Evolutionary conservation across 2,329 filamentous ascomycete genomes (phyloP).

Genomic region (Colletotrichum euphorbiae): DNA sequence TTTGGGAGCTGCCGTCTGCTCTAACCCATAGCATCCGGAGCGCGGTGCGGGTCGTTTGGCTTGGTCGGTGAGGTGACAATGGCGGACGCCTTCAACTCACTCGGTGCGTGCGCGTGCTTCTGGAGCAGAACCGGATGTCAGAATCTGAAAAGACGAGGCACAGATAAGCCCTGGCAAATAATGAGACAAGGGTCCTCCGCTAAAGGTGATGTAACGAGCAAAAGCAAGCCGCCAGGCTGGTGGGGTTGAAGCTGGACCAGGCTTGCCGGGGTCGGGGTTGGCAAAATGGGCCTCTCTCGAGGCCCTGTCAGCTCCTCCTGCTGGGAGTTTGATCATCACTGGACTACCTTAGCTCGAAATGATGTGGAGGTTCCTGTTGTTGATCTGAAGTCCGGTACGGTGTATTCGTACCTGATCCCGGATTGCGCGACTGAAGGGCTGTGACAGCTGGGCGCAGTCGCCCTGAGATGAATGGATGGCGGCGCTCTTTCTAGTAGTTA

Average conservation of each 20-base stretch:
- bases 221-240: conserved; percentile 33
- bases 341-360: conserved; percentile 33
- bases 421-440: conserved; percentile 21
- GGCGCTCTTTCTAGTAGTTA: conserved; percentile 24
- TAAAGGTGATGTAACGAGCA: conserved; percentile 35
- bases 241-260: conserved; percentile 27
- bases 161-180: conserved; percentile 31
- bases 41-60: conserved; percentile 9
- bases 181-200: conserved; percentile 36
- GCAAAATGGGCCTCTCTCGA: conserved; percentile 20
- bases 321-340: conserved; percentile 34
- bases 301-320: conserved; percentile 28
- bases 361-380: conserved; percentile 30
- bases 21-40: conserved; percentile 29
- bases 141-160: conserved; percentile 33
- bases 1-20: conserved; percentile 14
- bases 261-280: conserved; percentile 34
- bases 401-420: conserved; percentile 23
- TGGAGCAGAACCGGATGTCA: conserved; percentile 23
- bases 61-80: conserved; percentile 11
- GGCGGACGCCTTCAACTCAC: conserved; percentile 25
- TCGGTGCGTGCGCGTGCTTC: conserved; percentile 11
- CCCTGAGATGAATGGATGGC: conserved; percentile 12
- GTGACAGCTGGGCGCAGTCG: conserved; percentile 27
- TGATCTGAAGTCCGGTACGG: conserved; percentile 33